These are phyloP conservation scores for Uronychia binucleata DNA, from an alignment of 73 alveolate species.

Conservation along the genomic window DNA sequence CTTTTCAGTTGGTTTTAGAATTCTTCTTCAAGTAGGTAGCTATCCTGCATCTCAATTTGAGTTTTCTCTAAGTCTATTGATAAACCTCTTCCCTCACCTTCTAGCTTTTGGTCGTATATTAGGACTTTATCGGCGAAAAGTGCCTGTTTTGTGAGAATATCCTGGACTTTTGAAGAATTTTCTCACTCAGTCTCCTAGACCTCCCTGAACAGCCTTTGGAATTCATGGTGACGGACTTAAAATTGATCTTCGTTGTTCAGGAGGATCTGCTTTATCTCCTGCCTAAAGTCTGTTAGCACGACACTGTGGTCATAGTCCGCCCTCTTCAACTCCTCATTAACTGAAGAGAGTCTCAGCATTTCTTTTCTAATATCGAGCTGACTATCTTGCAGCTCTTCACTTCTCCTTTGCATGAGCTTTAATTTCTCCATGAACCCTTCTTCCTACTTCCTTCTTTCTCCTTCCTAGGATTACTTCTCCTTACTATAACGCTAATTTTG, in stretches of 20 bases:
- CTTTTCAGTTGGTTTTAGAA: neutral
- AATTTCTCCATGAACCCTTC: neutral
- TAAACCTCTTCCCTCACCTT: too few relatives aligned
- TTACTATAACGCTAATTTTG: neutral
- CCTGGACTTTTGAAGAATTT: neutral
- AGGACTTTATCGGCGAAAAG: neutral
- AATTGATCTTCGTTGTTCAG: neutral
- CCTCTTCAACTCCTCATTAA: neutral
- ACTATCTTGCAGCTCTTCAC: neutral
- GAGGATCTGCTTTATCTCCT: neutral
- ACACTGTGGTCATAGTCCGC: neutral
- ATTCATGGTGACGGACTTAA: neutral
- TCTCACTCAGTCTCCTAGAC: neutral
- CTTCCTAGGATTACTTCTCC: neutral
- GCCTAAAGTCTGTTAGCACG: neutral
- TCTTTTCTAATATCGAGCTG: neutral
- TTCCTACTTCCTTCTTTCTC: neutral
- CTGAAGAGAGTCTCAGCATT: neutral
- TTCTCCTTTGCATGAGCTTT: neutral
- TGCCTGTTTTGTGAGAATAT: neutral
- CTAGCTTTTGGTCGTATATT: neutral
- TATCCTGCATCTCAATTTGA: neutral
- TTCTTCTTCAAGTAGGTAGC: neutral
- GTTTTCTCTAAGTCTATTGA: neutral
- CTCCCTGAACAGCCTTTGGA: neutral